Evolutionary conservation across 352 stramenopile genomes (phyloP), one percentile per base, ranked within the genome.

Genomic region (Globisporangium parvum): DNA sequence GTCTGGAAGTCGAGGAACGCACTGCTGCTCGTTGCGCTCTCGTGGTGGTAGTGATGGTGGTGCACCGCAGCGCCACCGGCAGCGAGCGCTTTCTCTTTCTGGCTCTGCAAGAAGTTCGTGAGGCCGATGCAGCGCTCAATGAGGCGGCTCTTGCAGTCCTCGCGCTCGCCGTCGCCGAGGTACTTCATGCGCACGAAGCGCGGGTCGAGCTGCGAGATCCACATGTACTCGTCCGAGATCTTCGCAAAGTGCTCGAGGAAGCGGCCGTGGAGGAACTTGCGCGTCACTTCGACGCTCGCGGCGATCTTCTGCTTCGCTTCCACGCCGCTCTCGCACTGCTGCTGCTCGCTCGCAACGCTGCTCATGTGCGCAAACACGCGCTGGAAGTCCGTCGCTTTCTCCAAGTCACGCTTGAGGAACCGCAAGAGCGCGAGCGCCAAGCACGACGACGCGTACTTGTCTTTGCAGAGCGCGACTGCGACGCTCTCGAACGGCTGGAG

Each of bases 121-220:
- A 80, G 65, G 17, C 65, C 57, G 21, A 73, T 58, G 53, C 71
- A 77, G 26, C 71, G 68, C 23, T 80, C 71, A 35, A 71, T 68
- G 20, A 80, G 56, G 1, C 60, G 53, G 4, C 57, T 60, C 60
- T 77, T 77, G 66, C 62, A 80, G 39, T 57, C 48, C 28, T 73
- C 65, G n/a, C 71, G 71, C 52, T 80, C 71, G 12, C 62, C 51
- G 23, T 80, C 69, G 42, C 56, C 75, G 44, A 80, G 50, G 42
- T 75, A 77, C 54, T 72, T 72, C 71, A 77, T 80, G 28, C 66
- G 67, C 41, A 75, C 69, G 46, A 77, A 80, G 26, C 71, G 71
- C 21, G 71, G 71, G 46, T 80, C 71, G 12, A 80, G 47, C 51
- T 77, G 69, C 17, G 71, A 80, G 50, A 80, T 66, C 71, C 71